Evolutionary conservation across 2,329 filamentous ascomycete species (phyloP), one percentile per base, ranked within the genome.

Genomic region (Aspergillus ochraceus): DNA sequence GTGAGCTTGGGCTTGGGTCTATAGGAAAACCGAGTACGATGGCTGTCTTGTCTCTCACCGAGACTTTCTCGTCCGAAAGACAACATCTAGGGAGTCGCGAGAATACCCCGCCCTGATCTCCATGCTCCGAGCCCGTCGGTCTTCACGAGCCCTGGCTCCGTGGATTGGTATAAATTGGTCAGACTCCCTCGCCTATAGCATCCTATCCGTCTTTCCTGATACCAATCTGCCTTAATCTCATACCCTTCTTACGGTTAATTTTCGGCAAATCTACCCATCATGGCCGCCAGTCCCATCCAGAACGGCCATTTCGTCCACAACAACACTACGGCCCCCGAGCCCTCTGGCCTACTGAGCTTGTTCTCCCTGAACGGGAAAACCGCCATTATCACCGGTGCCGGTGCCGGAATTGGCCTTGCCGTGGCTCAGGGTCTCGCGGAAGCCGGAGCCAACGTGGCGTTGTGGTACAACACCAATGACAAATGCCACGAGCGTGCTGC

Each of bases 401-500:
- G 86, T 32, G 87, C 87, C 36, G 88, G 89, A 39, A 90, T 91
- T 64, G 89, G 89, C 45, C 78, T 89, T 24, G 82, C 82, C 5
- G 82, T 90, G 30, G 88, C 87, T 14, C 79, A 88, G 32, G 87
- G 80, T 1, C 80, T 87, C 36, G 88, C 88, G 17, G 89, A 91
- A 71, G 86, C 88, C 17, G 89, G 89, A 52, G 88, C 88, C 59
- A 88, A 90, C 66, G 86, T 91, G 20, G 88, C 87, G 29, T 84
- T 90, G 54, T 90, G 86, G 86, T 91, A 90, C 71, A 88, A 89
- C 70, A 85, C 80, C 73, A 90, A 90, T 75, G 83, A 84, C 69
- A 84, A 87, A 66, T 87, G 88, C 12, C 71, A 86, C 12, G 80
- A 84, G 14, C 81, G 85, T 58, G 88, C 89, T 0, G 81, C 82